Evolutionary conservation across 148 eudicot genomes (phyloP).

Genomic region (Vaccinium darrowii): DNA sequence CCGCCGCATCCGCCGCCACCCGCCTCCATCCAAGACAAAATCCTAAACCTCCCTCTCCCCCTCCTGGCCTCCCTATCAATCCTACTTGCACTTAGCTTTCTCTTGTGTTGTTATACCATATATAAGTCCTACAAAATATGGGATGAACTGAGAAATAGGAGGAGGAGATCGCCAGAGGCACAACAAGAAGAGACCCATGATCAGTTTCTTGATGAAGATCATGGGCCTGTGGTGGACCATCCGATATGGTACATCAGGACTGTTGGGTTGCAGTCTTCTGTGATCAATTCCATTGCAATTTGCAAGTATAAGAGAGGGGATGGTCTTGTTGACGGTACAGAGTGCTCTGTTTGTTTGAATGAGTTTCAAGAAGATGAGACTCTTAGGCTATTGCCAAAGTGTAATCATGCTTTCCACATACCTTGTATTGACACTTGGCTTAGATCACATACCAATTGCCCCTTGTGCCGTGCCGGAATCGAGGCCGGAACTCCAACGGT

Average conservation of each 20-base stretch:
- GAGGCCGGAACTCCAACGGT: background rate
- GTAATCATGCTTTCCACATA: slow-evolving; percentile 74
- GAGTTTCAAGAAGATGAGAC: slow-evolving; percentile 64
- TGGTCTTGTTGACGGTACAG: slow-evolving; percentile 47
- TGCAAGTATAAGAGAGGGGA: slow-evolving; percentile 45
- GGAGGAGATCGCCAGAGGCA: background rate
- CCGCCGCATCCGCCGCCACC: background rate
- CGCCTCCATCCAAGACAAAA: background rate
- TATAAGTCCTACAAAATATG: slow-evolving; percentile 28
- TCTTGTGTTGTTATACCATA: slow-evolving; percentile 23
- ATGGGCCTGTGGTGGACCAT: slow-evolving; percentile 43
- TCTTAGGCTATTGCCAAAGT: slow-evolving; percentile 58
- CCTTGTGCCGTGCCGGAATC: slow-evolving; percentile 64
- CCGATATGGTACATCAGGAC: slow-evolving; percentile 69
- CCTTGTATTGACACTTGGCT: slow-evolving; percentile 87
- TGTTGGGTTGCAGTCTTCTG: slow-evolving; percentile 52
- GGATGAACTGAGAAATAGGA: background rate
- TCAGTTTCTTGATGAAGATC: slow-evolving; percentile 40
- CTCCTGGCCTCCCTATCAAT: slow-evolving; percentile 31
- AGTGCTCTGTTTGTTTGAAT: slow-evolving; percentile 68
- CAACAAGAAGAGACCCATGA: slow-evolving; percentile 11
- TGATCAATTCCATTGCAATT: slow-evolving; percentile 44
- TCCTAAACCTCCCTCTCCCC: slow-evolving; percentile 29
- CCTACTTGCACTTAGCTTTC: slow-evolving; percentile 22
- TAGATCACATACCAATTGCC: slow-evolving; percentile 68